A percentile compares a stretch with the other conserved stretches of the same genome.
phyloP scores from a whole-genome alignment of 2,329 filamentous ascomycete genomes.

The Ascochyta lentis region DNA sequence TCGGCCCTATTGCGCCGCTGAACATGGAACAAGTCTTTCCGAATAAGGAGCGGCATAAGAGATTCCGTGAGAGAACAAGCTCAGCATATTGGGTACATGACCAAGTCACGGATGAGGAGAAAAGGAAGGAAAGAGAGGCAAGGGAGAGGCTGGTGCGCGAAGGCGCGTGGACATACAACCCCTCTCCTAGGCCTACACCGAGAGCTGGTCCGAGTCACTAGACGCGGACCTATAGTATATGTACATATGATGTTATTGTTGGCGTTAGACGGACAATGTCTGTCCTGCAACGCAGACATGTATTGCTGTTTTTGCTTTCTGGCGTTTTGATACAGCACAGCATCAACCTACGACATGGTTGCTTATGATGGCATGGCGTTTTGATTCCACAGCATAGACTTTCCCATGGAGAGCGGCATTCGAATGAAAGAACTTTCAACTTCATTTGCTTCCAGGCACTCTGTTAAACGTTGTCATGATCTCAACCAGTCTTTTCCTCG shows the following conservation, averaged over 20 bases:
- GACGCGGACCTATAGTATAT: not conserved
- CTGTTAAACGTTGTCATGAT: not conserved
- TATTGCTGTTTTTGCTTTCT: not conserved
- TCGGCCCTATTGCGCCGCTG: constrained; percentile 85
- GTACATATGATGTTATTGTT: constrained; percentile 2
- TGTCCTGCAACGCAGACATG: not conserved
- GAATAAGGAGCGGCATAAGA: constrained; percentile 78
- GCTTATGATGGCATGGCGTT: constrained; percentile 18
- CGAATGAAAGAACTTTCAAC: constrained; percentile 2
- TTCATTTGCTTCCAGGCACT: not conserved
- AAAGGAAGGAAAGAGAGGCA: constrained; percentile 77
- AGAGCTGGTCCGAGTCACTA: constrained; percentile 18
- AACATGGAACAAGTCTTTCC: constrained; percentile 95
- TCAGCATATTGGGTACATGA: constrained; percentile 95
- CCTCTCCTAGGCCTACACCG: constrained; percentile 37
- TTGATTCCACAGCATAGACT: constrained; percentile 3
- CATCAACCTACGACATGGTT: constrained; percentile 10
- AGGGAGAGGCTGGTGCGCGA: constrained; percentile 80
- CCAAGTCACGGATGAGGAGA: constrained; percentile 84
- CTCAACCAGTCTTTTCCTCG: no score
- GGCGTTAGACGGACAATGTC: not conserved
- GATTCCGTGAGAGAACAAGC: constrained; percentile 88
- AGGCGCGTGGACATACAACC: constrained; percentile 72
- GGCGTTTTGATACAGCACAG: constrained; percentile 11
- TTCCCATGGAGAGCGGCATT: constrained; percentile 14